Percentiles rank a stretch among this genome's conserved stretches.
Conservation (phyloP, 2,329 filamentous ascomycete species). For the Diaporthe aspalathi region DNA sequence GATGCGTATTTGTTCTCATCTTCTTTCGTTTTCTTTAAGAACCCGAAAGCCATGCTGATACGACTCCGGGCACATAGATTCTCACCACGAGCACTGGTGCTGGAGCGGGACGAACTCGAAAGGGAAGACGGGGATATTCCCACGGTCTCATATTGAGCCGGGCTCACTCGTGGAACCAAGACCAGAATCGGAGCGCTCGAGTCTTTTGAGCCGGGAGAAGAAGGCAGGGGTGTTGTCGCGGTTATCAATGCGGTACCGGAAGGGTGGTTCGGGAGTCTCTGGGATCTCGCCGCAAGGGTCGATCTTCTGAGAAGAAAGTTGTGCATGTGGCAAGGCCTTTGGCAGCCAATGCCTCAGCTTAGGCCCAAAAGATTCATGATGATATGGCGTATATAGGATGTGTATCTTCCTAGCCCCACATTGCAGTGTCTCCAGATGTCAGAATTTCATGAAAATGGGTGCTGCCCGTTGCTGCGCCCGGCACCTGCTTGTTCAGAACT, state of each 20-base stretch:
- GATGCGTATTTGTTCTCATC: background rate
- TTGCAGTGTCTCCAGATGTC: background rate
- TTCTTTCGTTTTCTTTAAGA: no score
- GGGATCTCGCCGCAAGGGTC: slow-evolving; percentile 30
- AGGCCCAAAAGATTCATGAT: no score
- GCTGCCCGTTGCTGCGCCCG: no score
- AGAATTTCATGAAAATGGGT: no score
- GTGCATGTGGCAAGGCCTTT: no score
- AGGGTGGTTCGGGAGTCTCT: slow-evolving; percentile 45
- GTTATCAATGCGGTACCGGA: slow-evolving; percentile 47
- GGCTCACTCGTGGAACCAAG: slow-evolving; percentile 55
- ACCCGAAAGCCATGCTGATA: background rate
- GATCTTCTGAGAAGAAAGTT: background rate
- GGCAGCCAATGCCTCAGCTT: no score
- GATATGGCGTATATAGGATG: no score
- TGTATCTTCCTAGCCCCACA: background rate
- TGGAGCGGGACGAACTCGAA: slow-evolving; percentile 66
- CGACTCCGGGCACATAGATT: slow-evolving; percentile 47
- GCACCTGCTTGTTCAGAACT: no score
- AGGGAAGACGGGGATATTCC: slow-evolving; percentile 66
- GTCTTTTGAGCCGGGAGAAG: slow-evolving; percentile 50
- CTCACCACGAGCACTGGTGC: slow-evolving; percentile 64
- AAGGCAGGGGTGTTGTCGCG: slow-evolving; percentile 50
- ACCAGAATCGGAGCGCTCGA: slow-evolving; percentile 47
- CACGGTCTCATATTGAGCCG: slow-evolving; percentile 60